These are phyloP conservation scores for Pneumocystis murina DNA, from an alignment of 1,139 yeast genomes.

Conservation along the genomic window DNA sequence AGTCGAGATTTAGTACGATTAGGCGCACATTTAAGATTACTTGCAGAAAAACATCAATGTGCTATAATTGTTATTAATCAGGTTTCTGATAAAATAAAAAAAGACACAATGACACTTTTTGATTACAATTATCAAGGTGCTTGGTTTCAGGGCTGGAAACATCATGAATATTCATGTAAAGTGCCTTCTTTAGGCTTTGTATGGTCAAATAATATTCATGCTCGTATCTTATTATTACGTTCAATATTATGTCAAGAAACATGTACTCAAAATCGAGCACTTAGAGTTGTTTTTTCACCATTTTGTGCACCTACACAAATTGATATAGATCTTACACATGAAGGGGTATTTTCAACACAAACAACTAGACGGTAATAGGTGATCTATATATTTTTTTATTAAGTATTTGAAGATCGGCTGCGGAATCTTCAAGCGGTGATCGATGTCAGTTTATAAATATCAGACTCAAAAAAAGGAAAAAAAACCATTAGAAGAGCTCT, in stretches of 20 bases:
- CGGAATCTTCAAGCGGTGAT: background rate
- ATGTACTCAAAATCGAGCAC: background rate
- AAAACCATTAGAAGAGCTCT: background rate
- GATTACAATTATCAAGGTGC: slow-evolving; percentile 57
- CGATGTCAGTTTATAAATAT: background rate
- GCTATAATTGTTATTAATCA: slow-evolving; percentile 71
- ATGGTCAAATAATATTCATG: slow-evolving; percentile 11
- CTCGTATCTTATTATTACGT: slow-evolving; percentile 6
- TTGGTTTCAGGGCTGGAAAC: slow-evolving; percentile 57
- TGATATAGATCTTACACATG: background rate
- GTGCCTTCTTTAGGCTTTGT: slow-evolving; percentile 13
- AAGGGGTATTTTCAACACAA: background rate
- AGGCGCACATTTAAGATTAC: slow-evolving; percentile 35
- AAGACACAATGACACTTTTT: slow-evolving; percentile 27
- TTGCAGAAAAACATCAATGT: slow-evolving; percentile 37
- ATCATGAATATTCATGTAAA: slow-evolving; percentile 4
- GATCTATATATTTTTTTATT: background rate
- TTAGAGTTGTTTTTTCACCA: background rate
- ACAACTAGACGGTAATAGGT: background rate
- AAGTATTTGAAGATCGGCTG: background rate
- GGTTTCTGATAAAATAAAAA: slow-evolving; percentile 27
- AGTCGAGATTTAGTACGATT: slow-evolving; percentile 26
- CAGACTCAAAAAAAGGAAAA: background rate
- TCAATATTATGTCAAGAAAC: background rate
- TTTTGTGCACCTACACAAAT: background rate